A percentile compares a stretch with the other conserved stretches of the same genome.
Evolutionary conservation across 73 alveolate genomes (phyloP).

Genomic region (Paramecium sonneborni): DNA sequence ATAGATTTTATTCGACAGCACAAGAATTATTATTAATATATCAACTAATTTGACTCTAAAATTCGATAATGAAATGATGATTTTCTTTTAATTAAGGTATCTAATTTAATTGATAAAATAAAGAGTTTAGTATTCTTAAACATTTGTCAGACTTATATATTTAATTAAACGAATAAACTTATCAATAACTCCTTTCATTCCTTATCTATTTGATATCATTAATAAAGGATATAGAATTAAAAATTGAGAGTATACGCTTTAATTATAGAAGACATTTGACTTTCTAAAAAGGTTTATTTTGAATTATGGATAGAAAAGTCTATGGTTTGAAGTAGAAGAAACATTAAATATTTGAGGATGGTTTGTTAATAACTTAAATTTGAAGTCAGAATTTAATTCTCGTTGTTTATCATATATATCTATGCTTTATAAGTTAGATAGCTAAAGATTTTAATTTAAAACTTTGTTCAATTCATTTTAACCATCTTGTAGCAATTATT

Average conservation of each 20-base stretch:
- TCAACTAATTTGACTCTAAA: background rate
- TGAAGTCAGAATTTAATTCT: background rate
- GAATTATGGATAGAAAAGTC: background rate
- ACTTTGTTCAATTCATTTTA: background rate
- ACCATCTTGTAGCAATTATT: background rate
- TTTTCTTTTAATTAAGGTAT: background rate
- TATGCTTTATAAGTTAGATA: background rate
- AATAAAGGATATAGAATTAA: background rate
- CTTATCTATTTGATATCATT: background rate
- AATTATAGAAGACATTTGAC: background rate
- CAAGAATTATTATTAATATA: background rate
- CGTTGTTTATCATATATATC: background rate
- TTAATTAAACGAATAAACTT: background rate
- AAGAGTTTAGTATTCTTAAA: constrained; percentile 22
- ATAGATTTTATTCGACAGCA: background rate
- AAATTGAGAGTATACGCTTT: background rate
- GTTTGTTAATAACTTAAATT: background rate
- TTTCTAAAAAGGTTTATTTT: background rate
- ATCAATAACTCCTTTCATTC: background rate
- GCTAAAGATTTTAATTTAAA: background rate
- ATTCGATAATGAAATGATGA: background rate
- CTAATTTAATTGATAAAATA: background rate
- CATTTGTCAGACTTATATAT: background rate
- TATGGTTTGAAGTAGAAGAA: constrained; percentile 29
- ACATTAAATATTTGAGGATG: background rate